Conservation (phyloP, 139 green algal species). For the Micractinium conductrix region DNA sequence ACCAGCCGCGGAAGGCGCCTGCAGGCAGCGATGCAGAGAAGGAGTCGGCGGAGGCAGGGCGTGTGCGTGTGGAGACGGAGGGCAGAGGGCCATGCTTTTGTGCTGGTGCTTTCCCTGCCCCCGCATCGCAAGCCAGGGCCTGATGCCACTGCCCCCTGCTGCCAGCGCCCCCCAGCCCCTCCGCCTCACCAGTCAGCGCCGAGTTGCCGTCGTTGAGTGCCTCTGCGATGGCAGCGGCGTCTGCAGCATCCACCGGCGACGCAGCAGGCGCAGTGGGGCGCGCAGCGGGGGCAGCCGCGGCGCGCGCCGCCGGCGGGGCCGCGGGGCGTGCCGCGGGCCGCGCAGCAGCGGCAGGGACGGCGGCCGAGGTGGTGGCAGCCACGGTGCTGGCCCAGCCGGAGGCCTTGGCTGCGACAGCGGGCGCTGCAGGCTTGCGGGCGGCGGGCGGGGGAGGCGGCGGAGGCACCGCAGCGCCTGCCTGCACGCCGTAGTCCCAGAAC, state of each 20-base stretch:
- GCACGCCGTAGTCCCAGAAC: slow-evolving; percentile 74
- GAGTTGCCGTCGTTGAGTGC: neutral
- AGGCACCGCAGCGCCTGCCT: neutral
- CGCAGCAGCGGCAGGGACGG: neutral
- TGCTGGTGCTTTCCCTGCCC: too few relatives aligned
- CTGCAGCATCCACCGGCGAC: slow-evolving; percentile 3
- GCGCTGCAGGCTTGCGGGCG: neutral
- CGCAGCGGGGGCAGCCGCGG: neutral
- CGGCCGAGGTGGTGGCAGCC: slow-evolving; percentile 11
- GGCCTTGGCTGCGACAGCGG: slow-evolving; percentile 2
- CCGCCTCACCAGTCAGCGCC: neutral
- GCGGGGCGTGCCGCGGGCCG: neutral
- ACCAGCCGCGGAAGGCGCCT: slow-evolving; percentile 58
- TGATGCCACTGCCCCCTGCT: neutral
- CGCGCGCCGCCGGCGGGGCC: neutral
- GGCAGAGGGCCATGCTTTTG: too few relatives aligned
- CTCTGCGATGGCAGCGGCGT: slow-evolving; percentile 1
- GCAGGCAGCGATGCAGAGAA: neutral
- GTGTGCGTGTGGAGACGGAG: neutral
- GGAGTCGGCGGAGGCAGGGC: neutral
- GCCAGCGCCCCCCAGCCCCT: neutral
- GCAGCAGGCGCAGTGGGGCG: neutral
- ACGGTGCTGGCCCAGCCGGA: too few relatives aligned
- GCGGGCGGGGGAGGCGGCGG: neutral
- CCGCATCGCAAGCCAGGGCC: too few relatives aligned